Conservation (phyloP, 2,329 filamentous ascomycete species). For the Ophiocordyceps unilateralis region DNA sequence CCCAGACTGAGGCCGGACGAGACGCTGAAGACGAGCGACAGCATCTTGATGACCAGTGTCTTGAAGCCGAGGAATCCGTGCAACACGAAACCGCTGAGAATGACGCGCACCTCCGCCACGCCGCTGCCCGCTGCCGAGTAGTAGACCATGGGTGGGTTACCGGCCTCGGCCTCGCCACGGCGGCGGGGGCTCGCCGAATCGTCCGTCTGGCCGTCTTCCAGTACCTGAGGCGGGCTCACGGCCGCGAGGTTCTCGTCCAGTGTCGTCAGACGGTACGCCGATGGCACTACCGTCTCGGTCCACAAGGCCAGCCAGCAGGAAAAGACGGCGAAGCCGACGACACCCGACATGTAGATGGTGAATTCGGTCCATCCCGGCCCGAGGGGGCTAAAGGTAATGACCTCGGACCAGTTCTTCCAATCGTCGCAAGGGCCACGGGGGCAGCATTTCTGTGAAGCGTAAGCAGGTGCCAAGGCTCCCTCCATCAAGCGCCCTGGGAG, state of each 20-base stretch:
- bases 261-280: constrained; percentile 69
- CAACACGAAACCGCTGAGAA: constrained; percentile 91
- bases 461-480: not conserved
- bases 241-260: constrained; percentile 86
- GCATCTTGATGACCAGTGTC: constrained; percentile 71
- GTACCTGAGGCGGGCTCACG: constrained; percentile 22
- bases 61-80: constrained; percentile 87
- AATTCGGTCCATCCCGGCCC: constrained; percentile 55
- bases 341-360: constrained; percentile 53
- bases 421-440: constrained; percentile 37
- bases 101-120: constrained; percentile 93
- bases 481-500: not conserved
- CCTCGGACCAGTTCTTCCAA: constrained; percentile 38
- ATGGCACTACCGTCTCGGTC: constrained; percentile 90
- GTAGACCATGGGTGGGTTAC: constrained; percentile 62
- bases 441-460: constrained; percentile 29
- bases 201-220: constrained; percentile 22
- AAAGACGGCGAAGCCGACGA: constrained; percentile 49
- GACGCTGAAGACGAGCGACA: constrained; percentile 72
- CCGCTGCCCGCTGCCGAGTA: constrained; percentile 93
- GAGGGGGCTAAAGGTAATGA: constrained; percentile 25
- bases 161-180: constrained; percentile 18
- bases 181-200: constrained; percentile 26
- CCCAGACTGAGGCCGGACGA: constrained; percentile 85
- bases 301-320: constrained; percentile 69